These are phyloP conservation scores for Rhododendron vialii DNA, from an alignment of 148 eudicot genomes.

Conservation along the genomic window DNA sequence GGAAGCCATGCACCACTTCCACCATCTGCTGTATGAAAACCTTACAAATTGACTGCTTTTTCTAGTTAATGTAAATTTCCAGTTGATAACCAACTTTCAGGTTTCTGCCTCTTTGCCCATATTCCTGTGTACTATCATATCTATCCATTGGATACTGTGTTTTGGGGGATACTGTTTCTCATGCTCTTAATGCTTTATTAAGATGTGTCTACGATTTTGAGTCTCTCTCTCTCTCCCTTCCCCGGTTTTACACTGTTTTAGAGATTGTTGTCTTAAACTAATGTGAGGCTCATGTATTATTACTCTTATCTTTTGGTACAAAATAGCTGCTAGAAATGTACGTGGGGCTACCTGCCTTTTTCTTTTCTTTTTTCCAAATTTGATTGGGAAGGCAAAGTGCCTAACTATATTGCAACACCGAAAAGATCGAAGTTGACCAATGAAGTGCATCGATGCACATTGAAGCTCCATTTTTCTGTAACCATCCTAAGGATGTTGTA, in stretches of 20 bases:
- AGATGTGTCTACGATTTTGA: neutral
- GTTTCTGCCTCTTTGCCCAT: neutral
- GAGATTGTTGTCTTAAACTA: neutral
- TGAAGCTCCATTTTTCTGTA: neutral
- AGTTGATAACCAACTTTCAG: neutral
- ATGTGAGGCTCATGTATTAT: too few species aligned
- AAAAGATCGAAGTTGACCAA: neutral
- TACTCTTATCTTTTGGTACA: too few species aligned
- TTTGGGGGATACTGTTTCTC: neutral
- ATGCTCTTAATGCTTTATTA: neutral
- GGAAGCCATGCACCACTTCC: slow-evolving; percentile 91
- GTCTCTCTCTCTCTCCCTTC: neutral
- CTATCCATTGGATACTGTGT: neutral
- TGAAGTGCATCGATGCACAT: neutral
- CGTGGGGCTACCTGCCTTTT: too few species aligned
- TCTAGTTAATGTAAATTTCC: neutral
- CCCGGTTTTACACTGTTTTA: too few species aligned
- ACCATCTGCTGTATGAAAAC: slow-evolving; percentile 51
- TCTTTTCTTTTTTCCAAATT: too few species aligned
- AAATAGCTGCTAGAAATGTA: too few species aligned
- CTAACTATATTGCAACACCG: neutral
- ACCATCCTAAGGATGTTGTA: too few species aligned
- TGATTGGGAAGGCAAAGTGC: too few species aligned
- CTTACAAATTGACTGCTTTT: slow-evolving; percentile 16
- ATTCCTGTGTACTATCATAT: neutral